Evolutionary conservation across 202 grass and related monocot genomes (phyloP).

Genomic region (Panicum hallii): DNA sequence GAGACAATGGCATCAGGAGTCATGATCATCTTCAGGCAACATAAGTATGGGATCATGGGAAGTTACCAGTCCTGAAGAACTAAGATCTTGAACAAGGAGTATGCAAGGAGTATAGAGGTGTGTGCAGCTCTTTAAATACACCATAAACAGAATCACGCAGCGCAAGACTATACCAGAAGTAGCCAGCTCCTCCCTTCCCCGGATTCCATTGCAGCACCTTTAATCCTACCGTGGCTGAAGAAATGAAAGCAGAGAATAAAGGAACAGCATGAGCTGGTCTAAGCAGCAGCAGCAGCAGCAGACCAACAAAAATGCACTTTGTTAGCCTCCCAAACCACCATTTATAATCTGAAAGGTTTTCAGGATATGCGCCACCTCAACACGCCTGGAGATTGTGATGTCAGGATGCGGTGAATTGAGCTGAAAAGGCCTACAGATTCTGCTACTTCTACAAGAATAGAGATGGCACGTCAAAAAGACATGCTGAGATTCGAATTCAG

Average conservation of each 20-base stretch:
- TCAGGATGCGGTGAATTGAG: neutral
- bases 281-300: neutral
- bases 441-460: neutral
- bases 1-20: no score
- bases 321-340: neutral
- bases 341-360: neutral
- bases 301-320: neutral
- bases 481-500: neutral
- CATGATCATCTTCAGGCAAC: neutral
- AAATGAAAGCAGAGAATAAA: constrained; percentile 15
- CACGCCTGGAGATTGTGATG: neutral
- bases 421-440: neutral
- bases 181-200: neutral
- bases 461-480: neutral
- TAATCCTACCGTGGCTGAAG: neutral
- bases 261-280: neutral
- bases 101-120: neutral
- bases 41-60: neutral
- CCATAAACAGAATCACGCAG: neutral
- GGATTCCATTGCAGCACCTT: neutral
- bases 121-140: constrained; percentile 18
- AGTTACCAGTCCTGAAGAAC: neutral
- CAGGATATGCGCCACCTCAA: neutral
- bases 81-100: neutral
- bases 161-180: constrained; percentile 11